A percentile compares a stretch with the other conserved stretches of the same genome.
phyloP scores from a whole-genome alignment of 148 eudicot genomes.

The Rhododendron ovatum region DNA sequence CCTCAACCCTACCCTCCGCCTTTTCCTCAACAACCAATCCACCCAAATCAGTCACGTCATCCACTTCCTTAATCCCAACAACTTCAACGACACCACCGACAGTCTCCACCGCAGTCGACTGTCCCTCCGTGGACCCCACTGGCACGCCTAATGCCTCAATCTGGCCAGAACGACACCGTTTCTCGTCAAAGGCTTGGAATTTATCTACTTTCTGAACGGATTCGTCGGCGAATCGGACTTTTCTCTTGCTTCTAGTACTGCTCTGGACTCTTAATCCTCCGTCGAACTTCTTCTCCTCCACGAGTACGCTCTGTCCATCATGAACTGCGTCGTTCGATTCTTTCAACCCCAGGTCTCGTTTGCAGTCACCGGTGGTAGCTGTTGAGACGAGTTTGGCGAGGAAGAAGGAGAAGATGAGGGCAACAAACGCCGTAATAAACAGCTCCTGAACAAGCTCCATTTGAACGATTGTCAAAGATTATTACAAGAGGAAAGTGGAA shows the following conservation, averaged over 20 bases:
- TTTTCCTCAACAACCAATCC: background rate
- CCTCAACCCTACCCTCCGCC: background rate
- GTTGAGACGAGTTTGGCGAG: constrained; percentile 31
- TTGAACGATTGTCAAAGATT: background rate
- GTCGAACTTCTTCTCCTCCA: constrained; percentile 11
- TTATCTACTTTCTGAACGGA: constrained; percentile 3
- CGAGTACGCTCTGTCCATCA: background rate
- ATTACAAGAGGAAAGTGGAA: background rate
- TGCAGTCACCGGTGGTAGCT: constrained; percentile 6
- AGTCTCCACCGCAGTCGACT: background rate
- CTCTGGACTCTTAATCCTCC: constrained; percentile 24
- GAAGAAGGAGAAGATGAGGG: constrained; percentile 28
- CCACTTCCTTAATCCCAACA: background rate
- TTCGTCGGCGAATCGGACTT: constrained; percentile 33
- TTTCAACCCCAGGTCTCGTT: background rate
- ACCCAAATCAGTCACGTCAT: background rate
- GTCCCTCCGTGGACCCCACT: background rate
- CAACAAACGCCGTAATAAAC: constrained; percentile 24
- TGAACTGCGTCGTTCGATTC: constrained; percentile 6
- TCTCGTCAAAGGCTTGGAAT: background rate
- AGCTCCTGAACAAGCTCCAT: constrained; percentile 41
- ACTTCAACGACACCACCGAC: background rate
- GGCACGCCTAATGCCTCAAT: background rate
- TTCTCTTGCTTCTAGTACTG: constrained; percentile 20
- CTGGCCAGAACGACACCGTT: background rate